Conservation (phyloP, 305 asterid species). For the Fraxinus albicans region DNA sequence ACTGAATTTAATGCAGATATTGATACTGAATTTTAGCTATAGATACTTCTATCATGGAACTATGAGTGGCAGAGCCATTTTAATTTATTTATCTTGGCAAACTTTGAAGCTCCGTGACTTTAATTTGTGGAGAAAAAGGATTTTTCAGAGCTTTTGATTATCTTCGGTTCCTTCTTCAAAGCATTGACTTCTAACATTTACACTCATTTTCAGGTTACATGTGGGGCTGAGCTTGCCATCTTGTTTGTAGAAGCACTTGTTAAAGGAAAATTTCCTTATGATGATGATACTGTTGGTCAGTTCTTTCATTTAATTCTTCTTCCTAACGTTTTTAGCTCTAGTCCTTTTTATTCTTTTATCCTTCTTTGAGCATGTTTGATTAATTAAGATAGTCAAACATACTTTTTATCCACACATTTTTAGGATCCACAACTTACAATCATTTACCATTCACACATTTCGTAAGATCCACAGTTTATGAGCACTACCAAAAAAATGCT, state of each 20-base stretch:
- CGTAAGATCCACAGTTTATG: neutral
- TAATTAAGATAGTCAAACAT: no score
- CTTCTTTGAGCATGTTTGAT: no score
- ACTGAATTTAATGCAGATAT: neutral
- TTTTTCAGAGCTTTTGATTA: neutral
- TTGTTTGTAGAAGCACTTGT: constrained; percentile 76
- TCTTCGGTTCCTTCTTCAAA: neutral
- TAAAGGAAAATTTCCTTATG: constrained; percentile 64
- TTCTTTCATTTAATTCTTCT: constrained; percentile 18
- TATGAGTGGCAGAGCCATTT: neutral
- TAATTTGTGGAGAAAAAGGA: neutral
- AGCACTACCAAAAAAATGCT: neutral
- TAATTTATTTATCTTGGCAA: constrained; percentile 8
- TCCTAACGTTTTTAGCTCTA: neutral
- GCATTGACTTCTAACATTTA: constrained; percentile 4
- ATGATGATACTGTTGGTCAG: constrained; percentile 72
- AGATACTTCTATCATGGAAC: neutral
- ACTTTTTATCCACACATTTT: no score
- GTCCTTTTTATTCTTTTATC: neutral
- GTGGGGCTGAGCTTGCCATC: constrained; percentile 93
- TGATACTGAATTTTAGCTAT: neutral
- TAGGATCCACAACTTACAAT: neutral
- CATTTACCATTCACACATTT: no score
- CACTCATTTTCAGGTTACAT: constrained; percentile 58
- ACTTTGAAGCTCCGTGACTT: neutral